These are phyloP conservation scores for Plasmodium gonderi DNA, from an alignment of 169 alveolate species.

Conservation along the genomic window DNA sequence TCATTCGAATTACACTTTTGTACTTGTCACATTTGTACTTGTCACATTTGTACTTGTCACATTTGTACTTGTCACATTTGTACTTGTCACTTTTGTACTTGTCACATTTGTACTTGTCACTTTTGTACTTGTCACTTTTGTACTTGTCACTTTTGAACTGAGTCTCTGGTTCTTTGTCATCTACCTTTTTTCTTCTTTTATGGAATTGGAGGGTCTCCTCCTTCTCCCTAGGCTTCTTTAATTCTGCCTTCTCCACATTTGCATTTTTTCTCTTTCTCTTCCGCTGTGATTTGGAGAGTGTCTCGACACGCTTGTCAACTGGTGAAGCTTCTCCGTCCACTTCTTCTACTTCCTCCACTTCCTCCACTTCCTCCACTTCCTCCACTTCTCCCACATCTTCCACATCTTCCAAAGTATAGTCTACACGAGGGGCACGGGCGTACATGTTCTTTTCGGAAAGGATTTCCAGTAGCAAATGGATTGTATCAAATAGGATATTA, in stretches of 20 bases:
- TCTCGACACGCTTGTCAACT: too few relatives aligned
- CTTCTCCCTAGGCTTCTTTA: too few relatives aligned
- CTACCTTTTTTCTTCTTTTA: constrained; percentile 9
- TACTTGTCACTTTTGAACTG: too few relatives aligned
- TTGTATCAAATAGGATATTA: constrained; percentile 12
- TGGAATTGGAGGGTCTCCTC: neutral
- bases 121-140: neutral
- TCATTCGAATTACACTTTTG: neutral
- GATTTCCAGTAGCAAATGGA: constrained; percentile 5
- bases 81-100: neutral
- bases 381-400: neutral
- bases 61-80: neutral
- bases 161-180: neutral
- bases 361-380: neutral
- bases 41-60: neutral
- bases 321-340: neutral
- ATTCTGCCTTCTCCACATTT: neutral
- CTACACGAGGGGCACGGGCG: neutral
- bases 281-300: too few relatives aligned
- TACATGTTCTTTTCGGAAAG: constrained; percentile 10
- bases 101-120: neutral
- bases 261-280: neutral
- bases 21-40: neutral
- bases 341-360: neutral
- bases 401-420: neutral